Evolutionary conservation across 805 yeast species (phyloP).

Genomic region (Middelhovenomyces tepae): DNA sequence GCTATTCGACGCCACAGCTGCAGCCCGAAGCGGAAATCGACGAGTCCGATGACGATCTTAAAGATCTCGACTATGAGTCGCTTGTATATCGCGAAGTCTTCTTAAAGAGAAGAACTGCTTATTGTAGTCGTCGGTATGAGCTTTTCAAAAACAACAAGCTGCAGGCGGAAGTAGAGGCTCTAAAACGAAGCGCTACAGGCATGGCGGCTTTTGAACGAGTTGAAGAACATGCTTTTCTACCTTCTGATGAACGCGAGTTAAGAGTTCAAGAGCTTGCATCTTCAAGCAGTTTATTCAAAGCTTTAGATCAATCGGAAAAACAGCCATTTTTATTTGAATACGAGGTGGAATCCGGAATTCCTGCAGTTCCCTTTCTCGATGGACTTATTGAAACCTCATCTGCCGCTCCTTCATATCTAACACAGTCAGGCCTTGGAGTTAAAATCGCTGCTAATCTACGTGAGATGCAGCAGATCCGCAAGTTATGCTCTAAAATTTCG

Average conservation of each 20-base stretch:
- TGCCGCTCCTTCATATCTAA: conserved; percentile 28
- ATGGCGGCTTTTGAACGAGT: conserved; percentile 48
- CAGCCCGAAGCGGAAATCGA: conserved; percentile 16
- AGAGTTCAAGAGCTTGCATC: conserved; percentile 21
- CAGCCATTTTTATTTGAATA: conserved; percentile 51
- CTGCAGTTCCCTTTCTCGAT: conserved; percentile 42
- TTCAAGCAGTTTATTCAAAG: conserved; percentile 14
- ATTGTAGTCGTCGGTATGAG: conserved; percentile 58
- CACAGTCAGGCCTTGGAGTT: conserved; percentile 47
- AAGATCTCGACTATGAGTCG: conserved; percentile 53
- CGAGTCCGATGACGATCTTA: conserved; percentile 19
- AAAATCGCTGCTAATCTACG: conserved; percentile 57
- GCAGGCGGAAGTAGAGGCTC: conserved; percentile 61
- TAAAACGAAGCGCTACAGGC: conserved; percentile 52
- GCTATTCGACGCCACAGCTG: no score
- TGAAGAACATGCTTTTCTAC: conserved; percentile 15
- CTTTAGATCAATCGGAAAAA: conserved; percentile 30
- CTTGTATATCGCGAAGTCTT: conserved; percentile 81
- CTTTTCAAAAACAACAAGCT: conserved; percentile 53
- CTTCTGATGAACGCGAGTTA: conserved; percentile 20
- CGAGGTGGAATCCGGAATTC: conserved; percentile 73
- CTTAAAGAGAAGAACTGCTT: conserved; percentile 67
- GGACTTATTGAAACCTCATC: conserved; percentile 39
- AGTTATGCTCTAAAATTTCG: conserved; percentile 79
- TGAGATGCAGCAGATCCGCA: conserved; percentile 81